Percentiles rank a stretch among this genome's conserved stretches.
Conservation (phyloP, 139 green algal species). For the Chlamydomonas applanata region DNA sequence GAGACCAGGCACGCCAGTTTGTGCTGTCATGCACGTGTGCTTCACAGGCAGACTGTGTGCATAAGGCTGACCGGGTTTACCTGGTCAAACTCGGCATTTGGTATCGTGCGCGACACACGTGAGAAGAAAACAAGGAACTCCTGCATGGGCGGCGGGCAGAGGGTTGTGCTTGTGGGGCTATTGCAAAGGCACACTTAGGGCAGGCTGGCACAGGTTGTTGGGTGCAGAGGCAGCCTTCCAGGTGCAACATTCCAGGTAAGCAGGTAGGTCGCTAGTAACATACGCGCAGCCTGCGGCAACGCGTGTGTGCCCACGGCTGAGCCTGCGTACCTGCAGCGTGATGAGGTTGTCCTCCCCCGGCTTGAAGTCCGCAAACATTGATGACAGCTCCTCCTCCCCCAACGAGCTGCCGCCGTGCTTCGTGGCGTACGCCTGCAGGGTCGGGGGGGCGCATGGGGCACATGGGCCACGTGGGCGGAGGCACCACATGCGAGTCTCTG, state of each 20-base stretch:
- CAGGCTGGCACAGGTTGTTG: no score
- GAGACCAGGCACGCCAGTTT: no score
- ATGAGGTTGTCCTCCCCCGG: constrained; percentile 3
- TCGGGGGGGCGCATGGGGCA: background rate
- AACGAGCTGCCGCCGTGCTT: constrained; percentile 32
- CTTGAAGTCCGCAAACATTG: constrained; percentile 44
- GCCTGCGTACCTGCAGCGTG: background rate
- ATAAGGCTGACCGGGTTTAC: no score
- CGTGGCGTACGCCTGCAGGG: constrained; percentile 23
- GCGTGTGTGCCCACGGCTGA: no score
- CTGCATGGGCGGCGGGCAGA: background rate
- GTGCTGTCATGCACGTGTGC: no score
- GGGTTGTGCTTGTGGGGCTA: no score
- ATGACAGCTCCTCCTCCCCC: constrained; percentile 27
- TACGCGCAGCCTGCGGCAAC: background rate
- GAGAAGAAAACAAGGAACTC: constrained; percentile 25
- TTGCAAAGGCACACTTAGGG: background rate
- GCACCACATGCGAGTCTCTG: no score
- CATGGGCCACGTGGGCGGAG: no score
- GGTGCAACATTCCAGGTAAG: no score
- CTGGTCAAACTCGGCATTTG: constrained; percentile 30
- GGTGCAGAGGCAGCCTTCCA: no score
- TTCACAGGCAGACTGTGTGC: no score
- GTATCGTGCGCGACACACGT: constrained; percentile 25
- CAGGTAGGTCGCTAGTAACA: no score